phyloP scores from a whole-genome alignment of 192 early-diverging fungal species.

The Umbelopsis sp. region DNA sequence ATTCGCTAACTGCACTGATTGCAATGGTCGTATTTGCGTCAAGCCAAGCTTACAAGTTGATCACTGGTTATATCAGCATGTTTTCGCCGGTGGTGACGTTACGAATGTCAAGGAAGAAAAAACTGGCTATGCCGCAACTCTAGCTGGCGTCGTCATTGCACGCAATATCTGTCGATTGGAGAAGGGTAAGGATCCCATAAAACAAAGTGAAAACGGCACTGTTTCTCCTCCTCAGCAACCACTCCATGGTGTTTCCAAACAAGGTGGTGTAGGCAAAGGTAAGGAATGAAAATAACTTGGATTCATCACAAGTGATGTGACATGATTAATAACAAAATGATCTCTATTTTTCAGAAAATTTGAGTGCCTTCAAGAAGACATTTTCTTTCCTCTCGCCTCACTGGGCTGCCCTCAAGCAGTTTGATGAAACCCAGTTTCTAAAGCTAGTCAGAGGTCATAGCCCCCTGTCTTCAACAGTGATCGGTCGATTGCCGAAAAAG shows the following conservation, averaged over 20 bases:
- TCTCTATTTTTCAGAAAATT: constrained; percentile 30
- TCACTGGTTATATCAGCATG: constrained; percentile 32
- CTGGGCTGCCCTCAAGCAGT: constrained; percentile 44
- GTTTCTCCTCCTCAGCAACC: constrained; percentile 37
- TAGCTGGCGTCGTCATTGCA: constrained; percentile 39
- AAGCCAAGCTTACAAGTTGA: constrained; percentile 43
- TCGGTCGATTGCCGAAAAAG: constrained; percentile 29
- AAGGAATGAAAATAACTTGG: constrained; percentile 22
- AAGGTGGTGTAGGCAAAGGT: constrained; percentile 43
- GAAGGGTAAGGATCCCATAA: constrained; percentile 37
- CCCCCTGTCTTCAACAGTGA: constrained; percentile 7
- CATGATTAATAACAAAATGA: not conserved
- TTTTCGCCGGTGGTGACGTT: constrained; percentile 49
- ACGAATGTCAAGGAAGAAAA: constrained; percentile 49
- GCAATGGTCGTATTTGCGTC: constrained; percentile 37
- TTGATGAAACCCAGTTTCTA: constrained; percentile 40
- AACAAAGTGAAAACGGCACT: constrained; percentile 37
- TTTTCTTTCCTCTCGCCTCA: constrained; percentile 37
- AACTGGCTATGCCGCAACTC: constrained; percentile 42
- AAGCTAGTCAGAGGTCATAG: constrained; percentile 34
- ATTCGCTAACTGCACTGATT: constrained; percentile 31
- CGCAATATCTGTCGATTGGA: constrained; percentile 42
- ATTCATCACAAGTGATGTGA: not conserved
- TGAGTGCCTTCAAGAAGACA: constrained; percentile 29
- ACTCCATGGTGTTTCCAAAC: constrained; percentile 28